Percentiles rank a stretch among this genome's conserved stretches.
Evolutionary conservation across 345 rosid genomes (phyloP).

Genomic region (Rhodomyrtus tomentosa): DNA sequence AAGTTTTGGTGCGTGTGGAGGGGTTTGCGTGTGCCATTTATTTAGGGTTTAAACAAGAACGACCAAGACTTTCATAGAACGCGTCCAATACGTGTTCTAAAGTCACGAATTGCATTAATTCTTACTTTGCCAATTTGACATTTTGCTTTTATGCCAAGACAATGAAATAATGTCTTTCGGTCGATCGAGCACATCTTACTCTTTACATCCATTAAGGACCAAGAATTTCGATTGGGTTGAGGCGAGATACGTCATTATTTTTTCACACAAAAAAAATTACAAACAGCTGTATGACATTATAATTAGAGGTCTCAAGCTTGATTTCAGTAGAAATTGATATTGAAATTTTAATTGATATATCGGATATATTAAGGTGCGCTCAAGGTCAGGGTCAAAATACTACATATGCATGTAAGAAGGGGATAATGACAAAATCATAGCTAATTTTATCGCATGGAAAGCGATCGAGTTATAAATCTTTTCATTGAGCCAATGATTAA

Average conservation of each 20-base stretch:
- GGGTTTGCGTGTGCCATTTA: neutral
- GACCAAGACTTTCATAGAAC: neutral
- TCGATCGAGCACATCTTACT: neutral
- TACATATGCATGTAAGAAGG: too few relatives aligned
- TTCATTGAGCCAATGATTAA: too few relatives aligned
- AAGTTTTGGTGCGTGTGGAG: neutral
- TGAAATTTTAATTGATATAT: too few relatives aligned
- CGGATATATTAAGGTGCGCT: too few relatives aligned
- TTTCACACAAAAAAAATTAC: neutral
- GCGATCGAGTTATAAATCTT: too few relatives aligned
- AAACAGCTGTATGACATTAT: too few relatives aligned
- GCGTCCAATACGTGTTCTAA: neutral
- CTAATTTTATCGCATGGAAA: too few relatives aligned
- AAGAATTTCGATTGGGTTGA: neutral
- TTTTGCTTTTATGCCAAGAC: neutral
- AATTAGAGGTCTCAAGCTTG: too few relatives aligned
- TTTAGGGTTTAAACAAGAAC: neutral
- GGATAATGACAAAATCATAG: too few relatives aligned
- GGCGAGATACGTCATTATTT: neutral
- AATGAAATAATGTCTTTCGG: neutral
- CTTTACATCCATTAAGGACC: neutral
- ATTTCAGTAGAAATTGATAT: too few relatives aligned
- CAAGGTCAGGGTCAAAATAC: too few relatives aligned
- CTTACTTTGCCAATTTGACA: neutral
- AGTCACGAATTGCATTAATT: neutral